Conservation (phyloP, 75 land plant genomes). For the Azolla pinnata region DNA sequence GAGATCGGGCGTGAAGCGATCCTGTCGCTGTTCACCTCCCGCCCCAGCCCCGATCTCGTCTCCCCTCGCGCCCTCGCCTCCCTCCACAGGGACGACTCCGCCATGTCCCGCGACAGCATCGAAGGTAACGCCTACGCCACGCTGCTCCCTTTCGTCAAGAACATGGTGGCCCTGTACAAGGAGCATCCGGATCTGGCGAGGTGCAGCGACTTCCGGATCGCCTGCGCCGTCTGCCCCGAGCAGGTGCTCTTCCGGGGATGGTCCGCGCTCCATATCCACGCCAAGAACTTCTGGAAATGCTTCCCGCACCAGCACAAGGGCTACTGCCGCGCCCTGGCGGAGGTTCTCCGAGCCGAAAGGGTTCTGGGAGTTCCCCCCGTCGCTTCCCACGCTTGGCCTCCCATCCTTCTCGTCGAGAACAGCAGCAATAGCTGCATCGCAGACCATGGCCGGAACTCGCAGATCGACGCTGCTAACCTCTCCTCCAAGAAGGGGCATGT, state of each 20-base stretch:
- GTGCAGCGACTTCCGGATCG: slow-evolving; percentile 7
- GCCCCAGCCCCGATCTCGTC: too few relatives aligned
- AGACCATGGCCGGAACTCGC: too few relatives aligned
- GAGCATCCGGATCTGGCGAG: slow-evolving; percentile 7
- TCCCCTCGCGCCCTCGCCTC: too few relatives aligned
- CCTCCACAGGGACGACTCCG: too few relatives aligned
- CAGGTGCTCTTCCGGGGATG: slow-evolving; percentile 13
- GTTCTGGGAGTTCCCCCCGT: neutral
- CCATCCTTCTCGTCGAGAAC: slow-evolving; percentile 20
- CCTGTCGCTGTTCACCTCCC: too few relatives aligned
- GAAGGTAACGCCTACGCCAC: slow-evolving; percentile 7
- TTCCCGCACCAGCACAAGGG: slow-evolving; percentile 20
- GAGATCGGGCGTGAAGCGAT: too few relatives aligned
- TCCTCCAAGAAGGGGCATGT: slow-evolving; percentile 9
- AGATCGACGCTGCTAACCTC: slow-evolving; percentile 18
- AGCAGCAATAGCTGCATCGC: too few relatives aligned
- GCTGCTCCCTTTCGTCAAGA: slow-evolving; percentile 15
- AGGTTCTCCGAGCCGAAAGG: slow-evolving; percentile 10
- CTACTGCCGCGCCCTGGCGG: slow-evolving; percentile 16
- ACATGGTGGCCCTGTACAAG: slow-evolving; percentile 3
- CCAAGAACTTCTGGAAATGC: slow-evolving; percentile 16
- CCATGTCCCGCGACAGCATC: too few relatives aligned
- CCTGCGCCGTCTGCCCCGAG: slow-evolving; percentile 16
- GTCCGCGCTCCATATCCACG: slow-evolving; percentile 22
- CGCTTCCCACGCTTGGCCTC: slow-evolving; percentile 10